These are phyloP conservation scores for Astraeus odoratus DNA, from an alignment of 768 basidiomycete genomes.

Conservation along the genomic window DNA sequence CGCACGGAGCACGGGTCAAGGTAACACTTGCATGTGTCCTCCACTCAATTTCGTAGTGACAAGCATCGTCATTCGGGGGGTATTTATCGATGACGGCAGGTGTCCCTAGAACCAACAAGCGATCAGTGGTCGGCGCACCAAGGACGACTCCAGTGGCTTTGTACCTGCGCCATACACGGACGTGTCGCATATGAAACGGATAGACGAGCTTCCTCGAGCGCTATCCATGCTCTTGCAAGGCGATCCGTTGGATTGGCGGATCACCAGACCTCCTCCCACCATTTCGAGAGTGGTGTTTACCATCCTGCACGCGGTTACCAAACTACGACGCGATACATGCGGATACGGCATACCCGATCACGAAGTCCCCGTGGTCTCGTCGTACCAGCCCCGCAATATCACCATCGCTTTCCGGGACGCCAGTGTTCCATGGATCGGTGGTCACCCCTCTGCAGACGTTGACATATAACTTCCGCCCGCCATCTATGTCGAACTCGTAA, in stretches of 20 bases:
- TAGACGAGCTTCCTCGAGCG: conserved; percentile 53
- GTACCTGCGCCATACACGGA: conserved; percentile 50
- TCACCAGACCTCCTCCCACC: conserved; percentile 44
- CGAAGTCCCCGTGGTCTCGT: conserved; percentile 59
- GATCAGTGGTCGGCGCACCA: neutral
- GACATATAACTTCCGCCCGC: conserved; percentile 42
- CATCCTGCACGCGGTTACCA: conserved; percentile 10
- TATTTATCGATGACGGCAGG: conserved; percentile 61
- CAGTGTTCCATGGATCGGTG: conserved; percentile 53
- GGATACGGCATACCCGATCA: conserved; percentile 49
- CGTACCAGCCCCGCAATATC: conserved; percentile 60
- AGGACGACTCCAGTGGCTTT: neutral
- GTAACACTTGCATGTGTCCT: conserved; percentile 56
- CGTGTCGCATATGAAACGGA: conserved; percentile 74
- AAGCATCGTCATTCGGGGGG: conserved; percentile 53
- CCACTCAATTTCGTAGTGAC: conserved; percentile 83
- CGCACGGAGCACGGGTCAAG: neutral
- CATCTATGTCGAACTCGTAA: conserved; percentile 46
- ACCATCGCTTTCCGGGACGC: conserved; percentile 38
- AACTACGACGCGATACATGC: too few relatives aligned
- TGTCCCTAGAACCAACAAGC: conserved; percentile 25
- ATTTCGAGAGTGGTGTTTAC: conserved; percentile 58
- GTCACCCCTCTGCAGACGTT: conserved; percentile 58
- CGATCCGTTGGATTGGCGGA: conserved; percentile 59
- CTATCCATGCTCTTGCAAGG: conserved; percentile 41